Conservation (phyloP, 2,329 filamentous ascomycete genomes). For the Ophiostoma montium region DNA sequence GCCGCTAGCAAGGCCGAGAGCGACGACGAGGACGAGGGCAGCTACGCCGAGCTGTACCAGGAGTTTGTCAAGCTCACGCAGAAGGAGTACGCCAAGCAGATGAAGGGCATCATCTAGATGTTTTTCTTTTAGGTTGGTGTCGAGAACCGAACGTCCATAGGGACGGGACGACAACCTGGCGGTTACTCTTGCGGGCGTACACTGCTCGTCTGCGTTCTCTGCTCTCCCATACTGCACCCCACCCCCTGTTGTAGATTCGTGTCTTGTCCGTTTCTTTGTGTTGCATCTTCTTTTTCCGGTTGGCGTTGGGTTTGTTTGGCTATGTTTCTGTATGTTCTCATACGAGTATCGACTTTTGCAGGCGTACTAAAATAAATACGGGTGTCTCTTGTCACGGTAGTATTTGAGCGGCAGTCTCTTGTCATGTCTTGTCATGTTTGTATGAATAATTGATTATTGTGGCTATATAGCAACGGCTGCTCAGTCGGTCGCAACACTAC, state of each 20-base stretch:
- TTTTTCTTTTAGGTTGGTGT: too few species aligned
- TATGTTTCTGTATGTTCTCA: constrained; percentile 2
- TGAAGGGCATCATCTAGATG: constrained; percentile 18
- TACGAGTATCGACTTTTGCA: constrained; percentile 6
- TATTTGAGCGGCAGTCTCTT: too few species aligned
- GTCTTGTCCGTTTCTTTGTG: not conserved
- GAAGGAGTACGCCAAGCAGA: constrained; percentile 49
- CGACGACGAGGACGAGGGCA: constrained; percentile 35
- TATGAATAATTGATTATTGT: too few species aligned
- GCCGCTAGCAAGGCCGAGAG: constrained; percentile 15
- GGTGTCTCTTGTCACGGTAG: too few species aligned
- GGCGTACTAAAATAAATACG: constrained; percentile 5
- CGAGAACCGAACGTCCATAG: too few species aligned
- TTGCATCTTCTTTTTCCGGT: constrained; percentile 1
- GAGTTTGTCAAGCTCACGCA: constrained; percentile 51
- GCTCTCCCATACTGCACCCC: not conserved
- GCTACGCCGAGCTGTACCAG: constrained; percentile 49
- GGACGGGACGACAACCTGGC: too few species aligned
- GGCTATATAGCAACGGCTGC: too few species aligned
- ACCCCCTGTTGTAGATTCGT: not conserved
- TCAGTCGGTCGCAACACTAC: too few species aligned
- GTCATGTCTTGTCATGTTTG: too few species aligned
- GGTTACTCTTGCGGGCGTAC: too few species aligned
- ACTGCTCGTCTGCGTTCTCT: not conserved
- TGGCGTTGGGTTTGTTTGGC: constrained; percentile 4